Base-by-base conservation (phyloP, 2,329 filamentous ascomycete species). In the Ophiocordyceps robertsii region DNA sequence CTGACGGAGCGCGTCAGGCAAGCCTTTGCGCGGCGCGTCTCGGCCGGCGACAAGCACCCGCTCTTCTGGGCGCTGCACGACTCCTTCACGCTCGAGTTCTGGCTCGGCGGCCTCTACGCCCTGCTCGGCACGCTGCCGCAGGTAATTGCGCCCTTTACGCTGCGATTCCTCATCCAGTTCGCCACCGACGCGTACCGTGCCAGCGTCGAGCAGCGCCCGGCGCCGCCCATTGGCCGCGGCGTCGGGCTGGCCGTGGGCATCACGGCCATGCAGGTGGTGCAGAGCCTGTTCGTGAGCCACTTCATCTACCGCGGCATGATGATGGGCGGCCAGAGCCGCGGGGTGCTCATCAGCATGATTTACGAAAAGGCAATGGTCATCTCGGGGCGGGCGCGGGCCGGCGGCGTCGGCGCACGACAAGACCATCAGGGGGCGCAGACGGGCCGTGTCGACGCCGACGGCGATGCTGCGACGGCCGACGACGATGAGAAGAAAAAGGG, bases 301-400 rank as follows among this genome's bases (percentile, higher is more conserved):
- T 95, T 94, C 64, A 82, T 96, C 55, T 96, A 90, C 55, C 78
- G 81, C 19, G 88, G 90, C 19, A 93, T 95, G 83, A 80, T 93
- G 65, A 77, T 93, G 33, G 92, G 90, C 48, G 92, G 87, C 0
- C 82, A 95, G 64, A 67, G 77, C 8, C 75, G 90, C 57, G 87
- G 81, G 1, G 82, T 86, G 0, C 66, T 96, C 37, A 94, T 95
- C 51, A 77, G 84, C 19, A 65, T 88, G 45, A 87, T 96, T 44
- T 96, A 94, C 55, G 85, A 92, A 58, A 96, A 96, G 61, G 80
- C 87, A 3, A 87, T 95, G 81, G 80, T 80, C 40, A 74, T 96
- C 14, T 95, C 89, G 0, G 86, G 82, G 11, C 75, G 89, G 40
- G 92, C 92, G 19, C 92, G 82, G 60, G 88, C 90, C 11, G 90